These are phyloP conservation scores for Dioscorea alata DNA, from an alignment of 106 monocot species.

Conservation along the genomic window DNA sequence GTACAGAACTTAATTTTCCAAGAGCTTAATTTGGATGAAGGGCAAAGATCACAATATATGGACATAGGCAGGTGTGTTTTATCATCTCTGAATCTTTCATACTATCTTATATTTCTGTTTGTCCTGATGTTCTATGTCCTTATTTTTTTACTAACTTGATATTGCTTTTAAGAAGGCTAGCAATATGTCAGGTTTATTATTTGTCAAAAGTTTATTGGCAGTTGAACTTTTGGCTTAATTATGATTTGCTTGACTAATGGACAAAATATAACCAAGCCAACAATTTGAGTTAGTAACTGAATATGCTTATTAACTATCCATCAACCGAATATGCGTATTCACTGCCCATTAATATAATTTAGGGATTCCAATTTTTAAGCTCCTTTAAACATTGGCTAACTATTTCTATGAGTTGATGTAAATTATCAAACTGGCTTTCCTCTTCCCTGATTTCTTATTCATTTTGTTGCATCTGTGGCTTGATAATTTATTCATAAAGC, in stretches of 20 bases:
- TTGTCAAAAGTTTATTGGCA: no score
- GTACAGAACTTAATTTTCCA: constrained; percentile 26
- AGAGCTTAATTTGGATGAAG: constrained; percentile 17
- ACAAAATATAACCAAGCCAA: no score
- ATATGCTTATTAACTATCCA: no score
- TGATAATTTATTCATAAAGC: no score
- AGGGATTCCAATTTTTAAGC: neutral
- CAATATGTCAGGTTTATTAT: neutral
- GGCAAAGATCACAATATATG: constrained; percentile 15
- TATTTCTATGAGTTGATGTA: neutral
- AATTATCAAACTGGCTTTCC: no score
- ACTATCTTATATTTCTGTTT: neutral
- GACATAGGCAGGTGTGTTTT: constrained; percentile 34
- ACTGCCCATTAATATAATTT: no score
- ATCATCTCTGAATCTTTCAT: neutral
- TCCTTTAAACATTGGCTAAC: neutral
- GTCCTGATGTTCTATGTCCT: neutral
- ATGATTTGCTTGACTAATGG: no score
- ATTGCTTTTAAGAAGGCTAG: neutral
- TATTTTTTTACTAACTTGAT: neutral
- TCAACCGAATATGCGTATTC: no score
- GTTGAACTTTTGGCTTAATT: no score
- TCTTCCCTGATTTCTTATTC: no score
- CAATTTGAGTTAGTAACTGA: no score
- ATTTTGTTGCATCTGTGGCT: no score